phyloP scores from a whole-genome alignment of 495 filamentous ascomycete species.

The Aspergillus indologenus region DNA sequence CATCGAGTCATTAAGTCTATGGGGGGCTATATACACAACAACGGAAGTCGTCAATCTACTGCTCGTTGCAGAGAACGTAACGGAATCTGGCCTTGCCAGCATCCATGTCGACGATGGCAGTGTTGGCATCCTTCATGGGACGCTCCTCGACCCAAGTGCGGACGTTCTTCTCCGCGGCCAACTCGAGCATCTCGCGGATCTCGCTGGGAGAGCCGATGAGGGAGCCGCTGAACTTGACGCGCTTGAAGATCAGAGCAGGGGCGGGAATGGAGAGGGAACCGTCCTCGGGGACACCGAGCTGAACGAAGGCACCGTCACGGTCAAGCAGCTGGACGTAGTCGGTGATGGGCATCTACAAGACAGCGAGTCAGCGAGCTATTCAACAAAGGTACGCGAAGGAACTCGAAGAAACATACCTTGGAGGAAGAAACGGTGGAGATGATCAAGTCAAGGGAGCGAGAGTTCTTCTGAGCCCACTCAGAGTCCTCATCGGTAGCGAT shows the following conservation, averaged over 20 bases:
- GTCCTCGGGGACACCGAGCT: conserved; percentile 65
- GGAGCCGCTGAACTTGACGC: conserved; percentile 59
- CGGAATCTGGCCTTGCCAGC: conserved; percentile 64
- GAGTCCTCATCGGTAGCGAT: conserved; percentile 74
- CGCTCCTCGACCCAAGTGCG: conserved; percentile 62
- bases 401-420: conserved; percentile 26
- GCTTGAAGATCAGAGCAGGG: conserved; percentile 52
- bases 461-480: conserved; percentile 61
- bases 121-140: conserved; percentile 66
- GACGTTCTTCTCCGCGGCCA: conserved; percentile 66
- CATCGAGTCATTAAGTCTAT: neutral
- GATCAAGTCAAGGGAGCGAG: conserved; percentile 64
- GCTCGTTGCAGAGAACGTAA: conserved; percentile 56
- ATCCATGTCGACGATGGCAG: conserved; percentile 61
- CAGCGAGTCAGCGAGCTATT: neutral
- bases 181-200: conserved; percentile 70
- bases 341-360: conserved; percentile 58
- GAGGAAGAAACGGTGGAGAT: conserved; percentile 65
- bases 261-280: conserved; percentile 55
- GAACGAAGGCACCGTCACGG: conserved; percentile 62
- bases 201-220: conserved; percentile 63
- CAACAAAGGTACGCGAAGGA: neutral
- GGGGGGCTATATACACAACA: neutral
- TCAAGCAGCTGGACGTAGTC: conserved; percentile 63
- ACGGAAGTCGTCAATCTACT: neutral